Evolutionary conservation across 345 rosid species (phyloP).

Genomic region (Bruguiera gymnorhiza): DNA sequence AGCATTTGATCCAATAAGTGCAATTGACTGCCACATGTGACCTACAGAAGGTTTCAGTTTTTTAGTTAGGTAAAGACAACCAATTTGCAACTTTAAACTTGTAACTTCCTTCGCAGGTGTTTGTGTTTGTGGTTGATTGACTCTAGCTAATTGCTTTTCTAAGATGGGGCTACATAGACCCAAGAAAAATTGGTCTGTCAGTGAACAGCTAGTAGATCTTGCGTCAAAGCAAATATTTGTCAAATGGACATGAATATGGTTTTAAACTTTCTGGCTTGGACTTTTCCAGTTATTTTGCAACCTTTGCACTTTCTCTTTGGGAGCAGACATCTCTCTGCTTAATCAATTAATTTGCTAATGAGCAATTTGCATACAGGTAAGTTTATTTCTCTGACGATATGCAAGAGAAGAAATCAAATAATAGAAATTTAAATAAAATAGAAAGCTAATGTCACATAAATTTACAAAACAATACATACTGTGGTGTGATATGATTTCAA

Average conservation of each 20-base stretch:
- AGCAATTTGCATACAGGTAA: neutral
- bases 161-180: neutral
- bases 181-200: neutral
- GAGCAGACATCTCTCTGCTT: too few relatives aligned
- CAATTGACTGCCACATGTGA: conserved; percentile 67
- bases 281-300: neutral
- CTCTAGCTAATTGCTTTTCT: neutral
- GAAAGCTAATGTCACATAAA: neutral
- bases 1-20: conserved; percentile 83
- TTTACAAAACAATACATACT: conserved; percentile 34
- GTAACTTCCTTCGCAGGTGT: conserved; percentile 1
- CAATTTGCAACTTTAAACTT: conserved; percentile 7
- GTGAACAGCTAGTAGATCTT: neutral
- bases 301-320: neutral
- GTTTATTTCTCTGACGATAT: too few relatives aligned
- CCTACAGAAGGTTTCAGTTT: conserved; percentile 47
- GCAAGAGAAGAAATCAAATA: neutral
- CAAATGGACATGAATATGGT: neutral
- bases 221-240: neutral
- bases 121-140: neutral
- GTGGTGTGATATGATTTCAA: conserved; percentile 70
- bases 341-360: too few relatives aligned
- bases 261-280: neutral
- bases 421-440: neutral
- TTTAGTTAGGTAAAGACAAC: conserved; percentile 17